Base-by-base conservation (phyloP, 768 basidiomycete species). In the Pleurotus tuoliensis region DNA sequence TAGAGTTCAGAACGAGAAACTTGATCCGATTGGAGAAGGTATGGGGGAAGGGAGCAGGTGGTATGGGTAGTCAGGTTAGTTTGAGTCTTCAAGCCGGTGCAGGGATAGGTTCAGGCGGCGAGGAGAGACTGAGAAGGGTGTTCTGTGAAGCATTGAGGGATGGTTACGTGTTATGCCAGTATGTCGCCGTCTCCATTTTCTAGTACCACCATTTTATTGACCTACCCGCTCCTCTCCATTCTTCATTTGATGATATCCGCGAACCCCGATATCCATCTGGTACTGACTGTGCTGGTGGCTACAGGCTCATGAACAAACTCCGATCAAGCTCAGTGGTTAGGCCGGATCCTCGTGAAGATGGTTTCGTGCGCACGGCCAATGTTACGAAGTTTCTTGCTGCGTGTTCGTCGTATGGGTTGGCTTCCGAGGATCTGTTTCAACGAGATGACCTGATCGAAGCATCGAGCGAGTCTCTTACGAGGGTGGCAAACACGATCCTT, bases 141-240 rank as follows among this genome's bases (percentile, higher is more conserved):
- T 96, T 94, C 64, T 75, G 78, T 34, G 90, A 94, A 54, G 84
- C 89, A 0, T 67, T 95, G 55, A 73, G 84, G 63, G 94, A 96
- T 72, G 94, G 94, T 1, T 88, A 86, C 68, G 82, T 95, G 18
- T 78, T 96, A 20, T 94, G 94, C 84, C 87, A 91, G 94, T 95
- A 66, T 74, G 93, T 85, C 61, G 56, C 46, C 51, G 40, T 49
- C 56, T 16, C 47, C 20, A 38, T 54, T 61, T 50, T 61, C 41
- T 66, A 55, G 57, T 44, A 64, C 45, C 63, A 59, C 63, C 55
- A 64, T 52, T 61, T 16, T 15, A 39, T 24, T 52, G 50, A 57
- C 40, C 25, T 52, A n/a, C 38, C 47, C 46, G 20, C 30, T 49
- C 25, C 16, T 53, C 48, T 43, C 27, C 55, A 41, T 57, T 34